Evolutionary conservation across 768 basidiomycete genomes (phyloP), one percentile per base, ranked within the genome.

Genomic region (Tulasnella sp.): DNA sequence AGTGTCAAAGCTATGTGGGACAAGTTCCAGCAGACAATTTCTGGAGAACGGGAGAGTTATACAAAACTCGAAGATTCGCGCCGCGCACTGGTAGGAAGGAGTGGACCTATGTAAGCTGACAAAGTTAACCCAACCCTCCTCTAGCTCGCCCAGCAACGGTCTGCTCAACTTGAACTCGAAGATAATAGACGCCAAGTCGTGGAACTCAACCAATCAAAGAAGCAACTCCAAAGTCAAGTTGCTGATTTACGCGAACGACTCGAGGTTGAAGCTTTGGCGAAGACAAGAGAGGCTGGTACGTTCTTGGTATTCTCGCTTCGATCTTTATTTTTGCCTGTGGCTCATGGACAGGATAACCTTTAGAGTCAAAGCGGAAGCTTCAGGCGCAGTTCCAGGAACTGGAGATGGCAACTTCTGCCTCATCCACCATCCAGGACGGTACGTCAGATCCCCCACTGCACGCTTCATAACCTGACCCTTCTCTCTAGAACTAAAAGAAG

Each of bases 121-220:
- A 17, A 22, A 36, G 36, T n/a, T 15, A 71, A 58, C 67, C 77
- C 78, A 37, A 72, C 7, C 19, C 64, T n/a, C 49, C 38, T 17
- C 34, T 78, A 93, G 91, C 81, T 90, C 39, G 86, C 89, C 14
- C 91, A 91, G 80, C 91, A 92, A 80, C 86, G 89, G 31, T 86
- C 87, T 7, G 83, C 87, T 36, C 89, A 90, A 76, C 85, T 85
- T 40, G 91, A 94, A 81, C 80, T 93, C 45, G 89, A 94, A 80
- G 85, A 86, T 3, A 86, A 89, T 72, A 87, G 88, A n/a, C 85
- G 85, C 70, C 90, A 91, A 79, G 82, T 89, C 54, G 87, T 88
- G 54, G 92, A 92, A 74, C 83, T 89, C 11, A 82, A 84, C 29
- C 84, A 87, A 39, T 80, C 86, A 11, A 91, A 88, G 84, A 89